A percentile compares a stretch with the other conserved stretches of the same genome.
Conservation (phyloP, 2,329 filamentous ascomycete species). For the Dendrostoma leiphaemia region DNA sequence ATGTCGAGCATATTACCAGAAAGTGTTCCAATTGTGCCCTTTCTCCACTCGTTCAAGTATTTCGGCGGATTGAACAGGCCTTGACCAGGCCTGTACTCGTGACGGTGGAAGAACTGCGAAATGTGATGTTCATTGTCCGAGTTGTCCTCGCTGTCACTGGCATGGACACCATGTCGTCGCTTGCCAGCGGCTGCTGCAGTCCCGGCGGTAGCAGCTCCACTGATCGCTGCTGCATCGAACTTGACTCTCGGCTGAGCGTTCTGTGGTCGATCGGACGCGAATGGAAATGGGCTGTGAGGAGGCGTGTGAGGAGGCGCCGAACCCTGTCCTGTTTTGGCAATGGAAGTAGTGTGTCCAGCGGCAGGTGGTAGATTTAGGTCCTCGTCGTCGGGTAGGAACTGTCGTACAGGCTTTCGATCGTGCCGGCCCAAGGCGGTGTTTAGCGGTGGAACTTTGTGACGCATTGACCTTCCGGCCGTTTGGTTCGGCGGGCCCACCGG, state of each 20-base stretch:
- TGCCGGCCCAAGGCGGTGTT: slow-evolving; percentile 10
- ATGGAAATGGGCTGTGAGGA: slow-evolving; percentile 12
- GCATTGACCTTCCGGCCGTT: slow-evolving; percentile 16
- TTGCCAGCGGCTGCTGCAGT: slow-evolving; percentile 9
- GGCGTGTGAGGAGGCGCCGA: slow-evolving; percentile 15
- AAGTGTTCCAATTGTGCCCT: slow-evolving; percentile 61
- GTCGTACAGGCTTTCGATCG: slow-evolving; percentile 6
- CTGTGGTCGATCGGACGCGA: slow-evolving; percentile 9
- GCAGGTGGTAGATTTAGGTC: slow-evolving; percentile 17
- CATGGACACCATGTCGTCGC: slow-evolving; percentile 26
- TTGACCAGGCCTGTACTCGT: slow-evolving; percentile 45
- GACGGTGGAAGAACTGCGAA: slow-evolving; percentile 41
- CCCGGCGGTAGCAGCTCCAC: slow-evolving; percentile 16
- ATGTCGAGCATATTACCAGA: slow-evolving; percentile 60
- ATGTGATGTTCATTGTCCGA: slow-evolving; percentile 26
- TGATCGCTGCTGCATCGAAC: not conserved
- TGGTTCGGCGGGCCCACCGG: slow-evolving; percentile 6
- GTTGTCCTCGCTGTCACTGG: slow-evolving; percentile 30
- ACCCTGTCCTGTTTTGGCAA: slow-evolving; percentile 19
- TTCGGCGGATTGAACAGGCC: slow-evolving; percentile 57
- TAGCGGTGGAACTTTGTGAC: slow-evolving; percentile 12
- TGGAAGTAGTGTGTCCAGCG: slow-evolving; percentile 23
- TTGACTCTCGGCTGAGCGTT: slow-evolving; percentile 3
- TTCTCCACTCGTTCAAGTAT: slow-evolving; percentile 72
- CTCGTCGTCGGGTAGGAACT: slow-evolving; percentile 12